phyloP scores from a whole-genome alignment of 495 filamentous ascomycete species.

The Penicillium soppii region DNA sequence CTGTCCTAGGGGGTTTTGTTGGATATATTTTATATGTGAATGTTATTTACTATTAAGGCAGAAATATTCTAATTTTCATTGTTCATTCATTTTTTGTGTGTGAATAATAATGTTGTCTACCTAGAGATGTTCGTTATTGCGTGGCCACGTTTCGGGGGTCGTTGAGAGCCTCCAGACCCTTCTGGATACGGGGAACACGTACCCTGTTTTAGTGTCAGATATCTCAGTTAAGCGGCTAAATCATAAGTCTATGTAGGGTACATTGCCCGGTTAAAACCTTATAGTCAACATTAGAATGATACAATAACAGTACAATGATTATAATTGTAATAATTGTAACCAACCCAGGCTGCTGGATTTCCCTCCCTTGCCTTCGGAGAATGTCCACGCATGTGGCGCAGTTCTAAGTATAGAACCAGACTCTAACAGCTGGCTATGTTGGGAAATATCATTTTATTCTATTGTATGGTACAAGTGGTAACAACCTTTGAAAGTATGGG shows the following conservation, averaged over 20 bases:
- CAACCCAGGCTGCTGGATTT: background rate
- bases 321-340: background rate
- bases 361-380: background rate
- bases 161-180: conserved; percentile 10
- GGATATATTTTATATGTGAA: background rate
- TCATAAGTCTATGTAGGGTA: too few species aligned
- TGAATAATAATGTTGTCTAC: background rate
- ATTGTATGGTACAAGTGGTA: too few species aligned
- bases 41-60: conserved; percentile 15
- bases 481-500: too few species aligned
- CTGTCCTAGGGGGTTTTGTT: background rate
- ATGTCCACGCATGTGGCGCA: conserved; percentile 1
- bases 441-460: too few species aligned
- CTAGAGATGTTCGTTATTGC: conserved; percentile 7
- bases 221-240: too few species aligned
- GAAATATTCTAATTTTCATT: background rate
- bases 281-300: conserved; percentile 1
- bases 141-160: conserved; percentile 1
- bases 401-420: conserved; percentile 30
- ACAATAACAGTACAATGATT: background rate
- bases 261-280: too few species aligned
- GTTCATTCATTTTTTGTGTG: background rate
- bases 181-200: conserved; percentile 9
- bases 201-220: background rate
- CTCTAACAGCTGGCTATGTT: background rate